Conservation (phyloP, 2,329 filamentous ascomycete genomes). For the Claviceps paspali region DNA sequence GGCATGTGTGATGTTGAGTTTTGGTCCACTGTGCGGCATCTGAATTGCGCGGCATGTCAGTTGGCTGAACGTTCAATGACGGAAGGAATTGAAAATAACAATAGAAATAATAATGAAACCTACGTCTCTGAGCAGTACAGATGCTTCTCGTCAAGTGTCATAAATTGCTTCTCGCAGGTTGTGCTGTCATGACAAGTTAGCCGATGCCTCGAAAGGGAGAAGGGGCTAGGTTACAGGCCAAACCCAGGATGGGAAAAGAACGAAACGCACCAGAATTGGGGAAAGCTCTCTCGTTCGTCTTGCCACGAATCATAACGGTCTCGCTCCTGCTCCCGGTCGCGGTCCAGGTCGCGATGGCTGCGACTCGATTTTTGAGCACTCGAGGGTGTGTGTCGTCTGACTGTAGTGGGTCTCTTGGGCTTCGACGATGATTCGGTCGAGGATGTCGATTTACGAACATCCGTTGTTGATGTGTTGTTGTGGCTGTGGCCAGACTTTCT, state of each 20-base stretch:
- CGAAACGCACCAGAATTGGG: slow-evolving; percentile 44
- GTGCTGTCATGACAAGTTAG: slow-evolving; percentile 28
- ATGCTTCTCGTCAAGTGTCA: slow-evolving; percentile 39
- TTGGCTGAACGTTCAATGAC: too few species aligned
- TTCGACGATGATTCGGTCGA: slow-evolving; percentile 28
- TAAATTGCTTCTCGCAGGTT: slow-evolving; percentile 52
- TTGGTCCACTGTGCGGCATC: slow-evolving; percentile 40
- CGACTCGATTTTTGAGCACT: slow-evolving; percentile 33
- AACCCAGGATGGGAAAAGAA: too few species aligned
- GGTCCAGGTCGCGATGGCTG: slow-evolving; percentile 34
- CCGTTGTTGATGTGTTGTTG: slow-evolving; percentile 37
- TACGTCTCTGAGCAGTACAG: slow-evolving; percentile 51
- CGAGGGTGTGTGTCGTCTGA: slow-evolving; percentile 26
- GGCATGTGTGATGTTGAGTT: slow-evolving; percentile 18
- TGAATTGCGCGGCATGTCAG: slow-evolving; percentile 11
- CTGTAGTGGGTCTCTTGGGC: slow-evolving; percentile 31
- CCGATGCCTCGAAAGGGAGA: background rate
- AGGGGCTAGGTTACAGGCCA: background rate
- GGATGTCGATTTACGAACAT: slow-evolving; percentile 35
- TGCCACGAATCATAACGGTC: slow-evolving; percentile 32
- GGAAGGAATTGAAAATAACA: background rate
- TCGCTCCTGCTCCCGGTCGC: slow-evolving; percentile 35
- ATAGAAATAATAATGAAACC: too few species aligned
- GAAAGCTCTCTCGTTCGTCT: slow-evolving; percentile 47
- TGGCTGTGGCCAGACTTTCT: slow-evolving; percentile 40